Evolutionary conservation across 192 early-diverging fungal genomes (phyloP), one percentile per base, ranked within the genome.

Genomic region (Rhizoclosmatium sp.): DNA sequence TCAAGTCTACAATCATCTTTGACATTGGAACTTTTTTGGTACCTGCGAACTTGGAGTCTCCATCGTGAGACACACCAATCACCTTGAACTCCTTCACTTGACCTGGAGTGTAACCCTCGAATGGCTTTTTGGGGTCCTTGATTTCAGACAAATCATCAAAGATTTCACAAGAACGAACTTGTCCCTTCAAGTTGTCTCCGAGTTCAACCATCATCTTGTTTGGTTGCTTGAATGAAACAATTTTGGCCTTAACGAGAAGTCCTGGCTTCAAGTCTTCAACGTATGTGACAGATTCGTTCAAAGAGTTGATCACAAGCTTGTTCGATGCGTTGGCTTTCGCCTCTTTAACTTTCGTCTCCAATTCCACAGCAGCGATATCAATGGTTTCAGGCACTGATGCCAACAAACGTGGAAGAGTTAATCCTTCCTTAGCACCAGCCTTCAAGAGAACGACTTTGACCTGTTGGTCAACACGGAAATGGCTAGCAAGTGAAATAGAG

Each of bases 141-240:
- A 88, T 61, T 9, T 84, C 81, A 12, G 76, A 81, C 3, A 86
- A 16, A 7, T 49, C 19, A 69, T 93, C 91, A 49, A 80, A 76
- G 2, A 92, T 78, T 84, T 96, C 92, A n/a, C 92, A 89, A 54
- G 91, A 76, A 75, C 95, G 94, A 65, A 96, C 71, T 51, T 93
- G 89, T 19, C 93, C 95, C 75, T 90, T 88, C 41, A 94, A 78
- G 75, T 93, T 92, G 44, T 83, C 79, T 10, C 92, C 94, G 45
- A 96, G 84, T 4, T 71, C 75, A 44, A 96, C 71, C 59, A 92
- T 92, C 45, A 89, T 40, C 58, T 87, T 31, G 51, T 54, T 85
- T 4, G 46, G 60, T 10, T 72, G 60, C 59, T 82, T 86, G 51
- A 89, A 60, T 1, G 84, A 69, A 7, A 49, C n/a, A 40, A 89